Percentiles rank a stretch among this genome's conserved stretches.
phyloP scores from a whole-genome alignment of 257 asterid species.

The Echites panduratus region DNA sequence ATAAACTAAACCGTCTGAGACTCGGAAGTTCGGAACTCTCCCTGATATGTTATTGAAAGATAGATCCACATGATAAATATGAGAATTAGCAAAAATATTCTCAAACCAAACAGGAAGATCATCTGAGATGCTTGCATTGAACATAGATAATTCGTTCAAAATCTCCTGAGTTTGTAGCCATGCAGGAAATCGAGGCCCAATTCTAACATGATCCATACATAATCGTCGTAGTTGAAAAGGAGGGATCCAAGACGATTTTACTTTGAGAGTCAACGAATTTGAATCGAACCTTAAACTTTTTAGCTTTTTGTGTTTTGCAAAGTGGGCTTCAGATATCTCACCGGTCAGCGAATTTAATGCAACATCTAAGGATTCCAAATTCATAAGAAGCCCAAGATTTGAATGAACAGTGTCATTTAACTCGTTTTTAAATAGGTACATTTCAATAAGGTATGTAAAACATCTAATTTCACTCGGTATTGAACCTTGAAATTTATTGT shows the following conservation, averaged over 20 bases:
- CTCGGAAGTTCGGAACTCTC: background rate
- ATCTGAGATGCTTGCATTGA: conserved; percentile 17
- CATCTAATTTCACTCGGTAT: background rate
- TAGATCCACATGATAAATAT: background rate
- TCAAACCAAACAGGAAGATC: background rate
- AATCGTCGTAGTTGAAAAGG: conserved; percentile 18
- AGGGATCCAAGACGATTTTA: conserved; percentile 21
- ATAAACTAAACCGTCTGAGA: too few relatives aligned
- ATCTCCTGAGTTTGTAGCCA: conserved; percentile 18
- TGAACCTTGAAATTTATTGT: too few relatives aligned
- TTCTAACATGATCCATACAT: too few relatives aligned
- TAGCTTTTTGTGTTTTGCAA: background rate
- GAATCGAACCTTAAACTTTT: background rate
- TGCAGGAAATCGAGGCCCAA: conserved; percentile 17
- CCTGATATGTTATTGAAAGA: background rate
- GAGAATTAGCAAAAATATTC: background rate
- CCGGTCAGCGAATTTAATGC: conserved; percentile 5
- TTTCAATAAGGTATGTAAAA: background rate
- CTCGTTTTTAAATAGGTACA: background rate
- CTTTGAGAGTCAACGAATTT: conserved; percentile 8
- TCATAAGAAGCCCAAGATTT: background rate
- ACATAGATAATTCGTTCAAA: background rate
- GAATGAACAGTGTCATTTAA: background rate
- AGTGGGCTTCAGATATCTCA: conserved; percentile 9
- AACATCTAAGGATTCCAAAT: background rate